Conservation (phyloP, 148 eudicot genomes). For the Linanthus parryae region DNA sequence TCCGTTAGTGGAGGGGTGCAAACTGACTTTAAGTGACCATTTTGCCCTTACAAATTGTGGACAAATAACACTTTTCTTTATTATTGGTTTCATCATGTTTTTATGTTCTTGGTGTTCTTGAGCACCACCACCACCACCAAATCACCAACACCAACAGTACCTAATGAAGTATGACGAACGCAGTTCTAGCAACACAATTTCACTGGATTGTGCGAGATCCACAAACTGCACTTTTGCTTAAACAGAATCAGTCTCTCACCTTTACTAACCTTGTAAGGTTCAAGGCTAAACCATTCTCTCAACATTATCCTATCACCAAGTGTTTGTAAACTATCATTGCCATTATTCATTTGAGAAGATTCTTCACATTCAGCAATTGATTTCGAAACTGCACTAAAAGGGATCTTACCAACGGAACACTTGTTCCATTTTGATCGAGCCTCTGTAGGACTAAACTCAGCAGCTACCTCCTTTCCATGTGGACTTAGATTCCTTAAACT, state of each 20-base stretch:
- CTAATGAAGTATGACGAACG: slow-evolving; percentile 34
- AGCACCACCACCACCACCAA: too few species aligned
- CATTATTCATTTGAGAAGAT: slow-evolving; percentile 11
- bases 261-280: slow-evolving; percentile 24
- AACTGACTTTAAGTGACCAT: too few species aligned
- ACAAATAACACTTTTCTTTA: too few species aligned
- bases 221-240: slow-evolving; percentile 44
- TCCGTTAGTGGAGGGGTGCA: too few species aligned
- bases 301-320: slow-evolving; percentile 24
- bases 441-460: background rate
- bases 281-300: slow-evolving; percentile 50
- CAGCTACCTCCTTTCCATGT: slow-evolving; percentile 12
- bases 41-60: too few species aligned
- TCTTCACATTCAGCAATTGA: slow-evolving; percentile 2
- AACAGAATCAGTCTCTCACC: slow-evolving; percentile 35
- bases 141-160: too few species aligned
- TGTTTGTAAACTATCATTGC: slow-evolving; percentile 3
- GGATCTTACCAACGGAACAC: background rate
- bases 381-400: background rate
- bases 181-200: slow-evolving; percentile 35
- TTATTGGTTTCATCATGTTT: too few species aligned
- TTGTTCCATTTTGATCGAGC: slow-evolving; percentile 3
- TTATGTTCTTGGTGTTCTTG: too few species aligned
- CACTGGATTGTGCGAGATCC: slow-evolving; percentile 33
- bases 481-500: slow-evolving; percentile 19